Evolutionary conservation across 169 alveolate species (phyloP), one percentile per base, ranked within the genome.

Genomic region (Cryptosporidium canis): DNA sequence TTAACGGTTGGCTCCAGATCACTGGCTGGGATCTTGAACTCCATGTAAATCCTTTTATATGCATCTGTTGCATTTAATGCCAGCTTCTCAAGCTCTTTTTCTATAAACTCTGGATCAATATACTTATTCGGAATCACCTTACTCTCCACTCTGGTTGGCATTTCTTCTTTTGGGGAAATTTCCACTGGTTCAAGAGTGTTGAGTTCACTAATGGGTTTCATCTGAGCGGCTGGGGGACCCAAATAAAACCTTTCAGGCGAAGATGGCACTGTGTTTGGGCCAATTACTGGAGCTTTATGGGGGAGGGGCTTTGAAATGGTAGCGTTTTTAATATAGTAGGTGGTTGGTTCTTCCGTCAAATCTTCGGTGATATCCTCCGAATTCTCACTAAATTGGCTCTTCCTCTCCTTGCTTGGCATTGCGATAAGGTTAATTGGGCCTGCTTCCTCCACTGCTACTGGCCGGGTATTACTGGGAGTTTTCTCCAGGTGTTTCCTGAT

Each of bases 51-150:
- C 21, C 33, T 45, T 51, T 51, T 70, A 55, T 70, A 70, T 0
- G 39, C 66, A 16, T 70, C 84, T 70, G 84, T 70, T 18, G 33
- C 67, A 27, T 55, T 70, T 16, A 31, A 44, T 5, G 84, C 84
- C 29, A 70, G 56, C 29, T 45, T 24, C 53, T 70, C 84, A 31
- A 70, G 84, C 2, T 21, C 44, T 16, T 31, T 31, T 16, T 70
- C 84, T 24, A 70, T 70, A 21, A 70, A 70, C 29, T 70, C 67
- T 9, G 84, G 84, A 4, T 70, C 84, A 14, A 16, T 18, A 53
- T 70, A 48, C 39, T 27, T 47, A 6, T 70, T 31, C 8, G 66
- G 66, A 51, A 66, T 31, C 39, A 0, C 39, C 27, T 66, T n/a
- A 39, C n/a, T 12, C 33, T 39, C 24, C 14, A 37, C 37, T 39